Evolutionary conservation across 179 eudicot species (phyloP), one percentile per base, ranked within the genome.

Genomic region (Heliamphora pulchella): DNA sequence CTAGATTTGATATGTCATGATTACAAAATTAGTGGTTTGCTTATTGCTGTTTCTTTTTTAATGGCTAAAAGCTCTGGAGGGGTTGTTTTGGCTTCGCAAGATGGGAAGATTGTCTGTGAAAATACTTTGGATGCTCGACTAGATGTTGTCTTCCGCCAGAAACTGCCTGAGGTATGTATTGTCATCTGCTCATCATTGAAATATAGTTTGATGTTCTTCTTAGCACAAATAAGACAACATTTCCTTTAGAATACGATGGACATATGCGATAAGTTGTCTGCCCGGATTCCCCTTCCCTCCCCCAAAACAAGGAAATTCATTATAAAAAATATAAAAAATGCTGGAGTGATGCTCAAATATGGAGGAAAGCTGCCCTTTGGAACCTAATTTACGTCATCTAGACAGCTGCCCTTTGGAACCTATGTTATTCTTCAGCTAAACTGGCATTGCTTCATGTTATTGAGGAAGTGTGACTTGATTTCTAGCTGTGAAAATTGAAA

Each of bases 71-170:
- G 93, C 84, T 86, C 88, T 71, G 94, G 94, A 76, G 94, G 94
- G 13, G 88, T 90, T 44, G 91, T 92, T 68, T 11, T 90, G 86
- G 97, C 94, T 74, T 92, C 97, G 9, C 83, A 81, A 18, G 92
- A 92, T 63, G 94, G 97, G 73, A 90, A 89, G 87, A 89, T 92
- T 65, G 91, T 90, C 2, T 81, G 79, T 58, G 97, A 92, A 85
- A 92, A 92, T 81, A 92, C 94, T 50, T 74, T 90, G 68, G 92
- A 92, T 86, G 91, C 88, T 43, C 87, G 92, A 3, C 77, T 90
- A 67, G 90, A 88, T 41, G 86, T 92, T 46, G 92, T 86, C 20
- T 92, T 86, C 79, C 86, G 89, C 1, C 83, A 89, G 83, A 92
- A 92, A 78, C 83, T 92, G n/a, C 97, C 97, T 44, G 89, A 84